Conservation (phyloP, 148 eudicot genomes). For the Rhododendron molle region DNA sequence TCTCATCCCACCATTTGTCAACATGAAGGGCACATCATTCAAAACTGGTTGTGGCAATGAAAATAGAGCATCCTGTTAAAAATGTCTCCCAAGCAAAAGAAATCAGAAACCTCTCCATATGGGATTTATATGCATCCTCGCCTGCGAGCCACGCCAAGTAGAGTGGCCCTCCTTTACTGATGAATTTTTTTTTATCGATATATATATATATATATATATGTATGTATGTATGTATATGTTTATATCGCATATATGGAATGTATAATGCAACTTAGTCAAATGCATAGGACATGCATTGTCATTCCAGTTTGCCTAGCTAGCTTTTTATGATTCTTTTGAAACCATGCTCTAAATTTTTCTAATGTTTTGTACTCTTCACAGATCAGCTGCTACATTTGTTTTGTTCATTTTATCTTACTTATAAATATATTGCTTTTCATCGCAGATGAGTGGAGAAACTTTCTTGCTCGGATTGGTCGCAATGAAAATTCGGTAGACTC, state of each 20-base stretch:
- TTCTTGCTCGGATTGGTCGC: slow-evolving; percentile 91
- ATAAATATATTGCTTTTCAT: neutral
- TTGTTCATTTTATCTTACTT: neutral
- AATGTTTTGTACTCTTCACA: neutral
- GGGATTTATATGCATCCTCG: neutral
- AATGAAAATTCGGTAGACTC: slow-evolving; percentile 71
- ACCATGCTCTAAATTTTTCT: neutral
- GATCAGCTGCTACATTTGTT: neutral
- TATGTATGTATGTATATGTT: neutral
- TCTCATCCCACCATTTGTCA: neutral
- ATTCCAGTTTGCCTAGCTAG: neutral
- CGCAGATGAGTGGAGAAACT: slow-evolving; percentile 95
- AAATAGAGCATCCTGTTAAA: neutral
- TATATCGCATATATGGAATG: neutral
- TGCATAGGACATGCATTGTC: neutral
- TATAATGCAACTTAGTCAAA: neutral
- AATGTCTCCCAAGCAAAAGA: neutral
- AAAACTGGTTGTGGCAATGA: neutral
- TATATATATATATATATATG: neutral
- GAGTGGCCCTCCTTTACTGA: neutral
- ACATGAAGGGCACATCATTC: neutral
- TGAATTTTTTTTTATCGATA: neutral
- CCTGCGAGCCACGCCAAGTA: neutral
- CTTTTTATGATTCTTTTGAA: neutral
- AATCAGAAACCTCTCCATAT: neutral